These are phyloP conservation scores for Cyberlindnera nakhonratchasimensis DNA, from an alignment of 805 yeast genomes.

Conservation along the genomic window DNA sequence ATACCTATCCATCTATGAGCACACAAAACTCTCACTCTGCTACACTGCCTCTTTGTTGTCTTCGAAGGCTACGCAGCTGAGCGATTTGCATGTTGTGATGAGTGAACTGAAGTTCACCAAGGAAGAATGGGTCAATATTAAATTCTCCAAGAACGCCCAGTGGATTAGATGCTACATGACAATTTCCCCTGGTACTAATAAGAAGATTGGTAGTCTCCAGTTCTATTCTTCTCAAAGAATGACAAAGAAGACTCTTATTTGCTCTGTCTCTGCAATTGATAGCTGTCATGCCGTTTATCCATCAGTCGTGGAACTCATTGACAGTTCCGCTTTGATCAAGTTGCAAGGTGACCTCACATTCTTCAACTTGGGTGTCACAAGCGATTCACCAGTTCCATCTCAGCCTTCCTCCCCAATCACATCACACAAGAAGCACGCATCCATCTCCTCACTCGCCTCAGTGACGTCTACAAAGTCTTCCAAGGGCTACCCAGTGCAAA, in stretches of 20 bases:
- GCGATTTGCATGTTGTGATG: slow-evolving; percentile 57
- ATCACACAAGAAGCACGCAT: slow-evolving; percentile 7
- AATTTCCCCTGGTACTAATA: slow-evolving; percentile 42
- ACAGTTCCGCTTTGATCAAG: slow-evolving; percentile 53
- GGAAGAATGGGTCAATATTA: slow-evolving; percentile 60
- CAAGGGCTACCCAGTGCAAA: slow-evolving; percentile 9
- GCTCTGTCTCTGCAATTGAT: slow-evolving; percentile 42
- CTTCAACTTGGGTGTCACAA: slow-evolving; percentile 18
- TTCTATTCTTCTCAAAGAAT: slow-evolving; percentile 49
- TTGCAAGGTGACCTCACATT: slow-evolving; percentile 51
- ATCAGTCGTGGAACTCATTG: slow-evolving; percentile 47
- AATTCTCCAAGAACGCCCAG: slow-evolving; percentile 55
- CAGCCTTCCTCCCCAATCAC: slow-evolving; percentile 2
- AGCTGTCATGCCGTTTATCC: slow-evolving; percentile 58
- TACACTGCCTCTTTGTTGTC: slow-evolving; percentile 64
- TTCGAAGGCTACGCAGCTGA: slow-evolving; percentile 50
- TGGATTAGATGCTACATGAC: slow-evolving; percentile 57
- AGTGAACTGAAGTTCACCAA: slow-evolving; percentile 44
- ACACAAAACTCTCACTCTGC: slow-evolving; percentile 52
- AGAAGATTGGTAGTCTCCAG: slow-evolving; percentile 45
- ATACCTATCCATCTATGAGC: slow-evolving; percentile 54
- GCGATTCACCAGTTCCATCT: slow-evolving; percentile 6
- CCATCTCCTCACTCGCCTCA: slow-evolving; percentile 13
- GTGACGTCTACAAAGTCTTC: slow-evolving; percentile 10
- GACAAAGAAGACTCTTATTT: slow-evolving; percentile 48